These are phyloP conservation scores for Nothophytophthora sp. DNA, from an alignment of 352 stramenopile species.

Conservation along the genomic window DNA sequence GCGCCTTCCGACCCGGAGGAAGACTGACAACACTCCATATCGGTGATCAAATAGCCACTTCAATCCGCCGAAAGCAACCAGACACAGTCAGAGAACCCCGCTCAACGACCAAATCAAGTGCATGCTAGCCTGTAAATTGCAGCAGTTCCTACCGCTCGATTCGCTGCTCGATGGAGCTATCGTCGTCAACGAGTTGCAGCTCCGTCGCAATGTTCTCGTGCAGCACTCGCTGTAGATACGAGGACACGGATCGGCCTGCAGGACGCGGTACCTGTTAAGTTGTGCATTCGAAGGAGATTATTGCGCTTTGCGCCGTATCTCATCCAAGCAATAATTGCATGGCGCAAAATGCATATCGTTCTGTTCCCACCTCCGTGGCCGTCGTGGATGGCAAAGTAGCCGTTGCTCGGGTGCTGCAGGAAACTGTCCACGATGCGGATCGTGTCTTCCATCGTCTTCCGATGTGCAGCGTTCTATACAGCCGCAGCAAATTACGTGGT, in stretches of 20 bases:
- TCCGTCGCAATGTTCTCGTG: constrained; percentile 67
- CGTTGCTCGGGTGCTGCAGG: constrained; percentile 45
- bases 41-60: constrained; percentile 77
- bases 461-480: constrained; percentile 62
- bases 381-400: constrained; percentile 83
- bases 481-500: neutral
- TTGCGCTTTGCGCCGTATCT: no score
- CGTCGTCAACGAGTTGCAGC: constrained; percentile 34
- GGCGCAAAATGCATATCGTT: neutral
- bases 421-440: constrained; percentile 76
- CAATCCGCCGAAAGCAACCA: neutral
- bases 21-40: constrained; percentile 69
- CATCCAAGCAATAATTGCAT: neutral
- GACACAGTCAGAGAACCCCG: neutral
- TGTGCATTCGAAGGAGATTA: neutral
- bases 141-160: constrained; percentile 48
- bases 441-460: constrained; percentile 87
- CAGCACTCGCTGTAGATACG: constrained; percentile 64
- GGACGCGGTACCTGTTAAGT: neutral
- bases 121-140: no score
- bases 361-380: constrained; percentile 62
- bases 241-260: constrained; percentile 64
- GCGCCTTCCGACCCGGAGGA: constrained; percentile 52
- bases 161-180: constrained; percentile 51
- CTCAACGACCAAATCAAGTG: neutral